Evolutionary conservation across 202 grass and related monocot species (phyloP), one percentile per base, ranked within the genome.

Genomic region (Panicum virgatum): DNA sequence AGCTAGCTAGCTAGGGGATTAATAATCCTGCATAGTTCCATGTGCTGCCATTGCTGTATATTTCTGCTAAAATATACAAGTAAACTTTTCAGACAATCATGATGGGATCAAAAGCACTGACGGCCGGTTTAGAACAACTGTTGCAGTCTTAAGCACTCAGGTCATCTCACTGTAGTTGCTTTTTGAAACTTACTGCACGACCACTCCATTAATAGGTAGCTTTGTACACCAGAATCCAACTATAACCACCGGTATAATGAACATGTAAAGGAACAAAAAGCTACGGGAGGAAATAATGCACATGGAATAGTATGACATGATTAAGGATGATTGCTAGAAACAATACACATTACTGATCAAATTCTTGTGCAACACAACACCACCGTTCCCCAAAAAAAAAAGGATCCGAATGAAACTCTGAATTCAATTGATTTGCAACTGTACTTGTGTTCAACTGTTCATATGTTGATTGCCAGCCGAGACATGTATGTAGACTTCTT

Each of bases 171-270:
- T 26, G 57, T 54, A 42, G 48, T 12, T 45, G 12, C 71, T 75
- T 73, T n/a, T 83, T 56, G 46, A 66, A 75, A 47, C 76, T 83
- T 68, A 76, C 72, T 46, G 82, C 65, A 8, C 39, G 68, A 47
- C 36, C 66, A 85, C 66, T 72, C 65, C 19, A n/a, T 62, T 62
- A 42, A 64, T 39, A 26, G 14, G 57, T 85, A 45, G 46, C 66
- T 85, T 85, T 56, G 19, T 80, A 65, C 69, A 85, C 26, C 67
- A 65, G 25, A 65, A 79, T 80, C 60, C 76, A 74, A 86, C 76
- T 73, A 67, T 66, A 80, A 86, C 84, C 2, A 86, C 84, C 77
- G 77, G 48, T 75, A 86, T 86, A 81, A 86, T 86, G 84, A 75
- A 60, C 84, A 75, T 81, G 48, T 80, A 73, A 78, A 62, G 77